A percentile compares a stretch with the other conserved stretches of the same genome.
Evolutionary conservation across 495 filamentous ascomycete species (phyloP).

Genomic region (Zalerion maritima): DNA sequence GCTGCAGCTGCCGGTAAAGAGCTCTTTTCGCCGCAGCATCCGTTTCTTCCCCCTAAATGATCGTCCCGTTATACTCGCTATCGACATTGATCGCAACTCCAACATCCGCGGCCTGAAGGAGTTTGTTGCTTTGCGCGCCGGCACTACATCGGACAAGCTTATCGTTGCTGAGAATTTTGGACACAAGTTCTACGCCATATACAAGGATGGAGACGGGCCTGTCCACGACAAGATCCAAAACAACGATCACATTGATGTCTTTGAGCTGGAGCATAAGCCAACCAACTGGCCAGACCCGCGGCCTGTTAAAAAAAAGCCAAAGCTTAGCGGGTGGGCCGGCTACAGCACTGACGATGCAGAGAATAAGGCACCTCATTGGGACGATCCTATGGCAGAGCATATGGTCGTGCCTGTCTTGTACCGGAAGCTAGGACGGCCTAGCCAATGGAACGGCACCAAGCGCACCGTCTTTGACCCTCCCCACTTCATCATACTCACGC

Average conservation of each 20-base stretch:
- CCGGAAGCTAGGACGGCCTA: constrained; percentile 23
- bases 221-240: constrained; percentile 53
- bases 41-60: constrained; percentile 58
- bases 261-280: constrained; percentile 64
- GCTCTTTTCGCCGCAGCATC: constrained; percentile 55
- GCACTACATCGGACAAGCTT: constrained; percentile 41
- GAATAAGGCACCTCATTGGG: constrained; percentile 40
- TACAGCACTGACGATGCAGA: constrained; percentile 37
- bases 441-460: constrained; percentile 11
- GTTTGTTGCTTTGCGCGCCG: constrained; percentile 53
- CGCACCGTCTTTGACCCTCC: constrained; percentile 18
- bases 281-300: constrained; percentile 54
- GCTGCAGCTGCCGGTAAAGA: constrained; percentile 74
- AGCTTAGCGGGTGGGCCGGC: constrained; percentile 19
- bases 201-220: constrained; percentile 47
- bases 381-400: constrained; percentile 49
- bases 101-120: constrained; percentile 62
- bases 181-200: constrained; percentile 67
- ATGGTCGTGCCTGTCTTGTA: constrained; percentile 73
- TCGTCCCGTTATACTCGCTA: constrained; percentile 47
- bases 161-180: constrained; percentile 69
- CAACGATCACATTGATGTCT: constrained; percentile 55
- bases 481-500: constrained; percentile 36
- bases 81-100: constrained; percentile 79
- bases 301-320: constrained; percentile 31